Evolutionary conservation across 2,329 filamentous ascomycete genomes (phyloP), one percentile per base, ranked within the genome.

Genomic region (Chrysoporthe deuterocubensis): DNA sequence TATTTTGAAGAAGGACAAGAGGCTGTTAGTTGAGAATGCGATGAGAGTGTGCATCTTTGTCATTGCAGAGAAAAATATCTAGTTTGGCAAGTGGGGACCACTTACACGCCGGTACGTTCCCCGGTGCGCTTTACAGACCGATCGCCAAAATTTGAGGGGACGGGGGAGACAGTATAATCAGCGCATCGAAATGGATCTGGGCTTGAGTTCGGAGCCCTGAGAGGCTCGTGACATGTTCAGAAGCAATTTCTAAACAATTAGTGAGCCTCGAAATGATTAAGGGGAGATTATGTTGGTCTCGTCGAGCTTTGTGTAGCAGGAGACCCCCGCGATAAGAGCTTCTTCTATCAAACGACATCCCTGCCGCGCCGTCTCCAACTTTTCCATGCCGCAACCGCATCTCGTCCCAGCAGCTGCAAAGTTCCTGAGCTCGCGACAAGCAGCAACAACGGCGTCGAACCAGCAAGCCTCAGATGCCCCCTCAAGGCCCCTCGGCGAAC

Each of bases 101-200:
- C 65, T 67, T 67, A 66, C 59, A 63, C 59, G 59, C 26, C 42
- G 42, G 65, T 62, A 62, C 58, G 42, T 61, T 56, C 32, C 46
- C 61, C 16, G 9, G 37, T 43, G 8, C 21, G 0, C 42, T 37
- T 42, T 34, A 16, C 16, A 18, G 26, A 26, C 26, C 26, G 50
- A 8, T 34, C 21, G 3, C 50, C 44, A 14, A 32, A 59, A 40
- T 21, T 43, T 40, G 4, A 5, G 18, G 26, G 26, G 26, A 26
- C 2, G 2, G 26, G 26, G 26, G 26, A 26, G 26, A 26, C 37
- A 18, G 56, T 37, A 43, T 43, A 14, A 2, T 26, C 26, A 2
- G 26, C 26, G 26, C 26, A 26, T 26, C 26, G 26, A 26, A 26
- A 26, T 26, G 26, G 26, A 26, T 26, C 26, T 26, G 26, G 26